Conservation (phyloP, 2,329 filamentous ascomycete genomes). For the Fusarium veterinarium region DNA sequence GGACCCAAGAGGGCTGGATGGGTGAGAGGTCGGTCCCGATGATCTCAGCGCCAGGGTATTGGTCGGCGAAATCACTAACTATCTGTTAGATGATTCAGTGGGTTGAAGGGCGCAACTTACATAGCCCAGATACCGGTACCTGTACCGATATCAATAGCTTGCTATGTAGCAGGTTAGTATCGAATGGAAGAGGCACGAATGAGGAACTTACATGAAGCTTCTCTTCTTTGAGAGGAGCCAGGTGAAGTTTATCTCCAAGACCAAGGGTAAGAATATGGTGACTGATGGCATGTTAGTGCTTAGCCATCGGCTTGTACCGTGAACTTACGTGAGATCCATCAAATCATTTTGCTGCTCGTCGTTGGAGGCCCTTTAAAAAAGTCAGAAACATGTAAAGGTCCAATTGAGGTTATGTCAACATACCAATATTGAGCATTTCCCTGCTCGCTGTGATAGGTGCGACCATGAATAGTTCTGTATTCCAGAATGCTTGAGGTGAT, state of each 20-base stretch:
- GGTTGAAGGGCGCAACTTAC: not conserved
- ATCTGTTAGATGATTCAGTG: fast-evolving
- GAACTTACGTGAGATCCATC: constrained; percentile 37
- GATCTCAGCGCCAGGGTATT: constrained; percentile 56
- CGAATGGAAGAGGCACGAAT: fast-evolving
- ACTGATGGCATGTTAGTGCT: not conserved
- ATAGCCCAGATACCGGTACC: constrained; percentile 68
- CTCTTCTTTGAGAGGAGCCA: constrained; percentile 38
- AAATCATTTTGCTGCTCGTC: constrained; percentile 37
- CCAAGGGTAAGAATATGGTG: constrained; percentile 40
- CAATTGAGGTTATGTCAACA: fast-evolving
- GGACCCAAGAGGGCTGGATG: constrained; percentile 48
- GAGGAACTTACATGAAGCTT: constrained; percentile 31
- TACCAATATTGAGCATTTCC: constrained; percentile 44
- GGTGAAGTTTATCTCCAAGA: constrained; percentile 34
- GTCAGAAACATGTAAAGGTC: not conserved
- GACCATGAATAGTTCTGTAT: constrained; percentile 38
- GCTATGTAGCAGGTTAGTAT: constrained; percentile 20
- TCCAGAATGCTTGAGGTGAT: constrained; percentile 37
- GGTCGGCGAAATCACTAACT: constrained; percentile 60
- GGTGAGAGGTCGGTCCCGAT: constrained; percentile 66
- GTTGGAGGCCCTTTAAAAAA: constrained; percentile 32
- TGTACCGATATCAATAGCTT: constrained; percentile 62
- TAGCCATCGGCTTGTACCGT: fast-evolving
- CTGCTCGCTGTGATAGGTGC: constrained; percentile 41